Evolutionary conservation across 2,329 filamentous ascomycete species (phyloP).

Genomic region (Leptographium procerum): DNA sequence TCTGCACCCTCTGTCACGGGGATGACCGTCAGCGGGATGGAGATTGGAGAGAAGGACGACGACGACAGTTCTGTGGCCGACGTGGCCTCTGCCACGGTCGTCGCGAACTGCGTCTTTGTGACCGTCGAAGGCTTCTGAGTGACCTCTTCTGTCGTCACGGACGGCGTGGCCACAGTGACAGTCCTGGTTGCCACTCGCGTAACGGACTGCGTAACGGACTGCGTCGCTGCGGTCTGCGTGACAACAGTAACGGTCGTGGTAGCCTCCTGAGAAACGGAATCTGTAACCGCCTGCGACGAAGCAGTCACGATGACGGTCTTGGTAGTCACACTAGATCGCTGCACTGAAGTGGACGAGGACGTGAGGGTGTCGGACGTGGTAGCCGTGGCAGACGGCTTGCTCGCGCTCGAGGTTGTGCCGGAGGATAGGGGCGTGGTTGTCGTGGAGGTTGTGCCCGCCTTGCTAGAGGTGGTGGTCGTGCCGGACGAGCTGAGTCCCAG

Average conservation of each 20-base stretch:
- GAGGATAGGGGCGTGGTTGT: neutral
- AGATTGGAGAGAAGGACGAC: neutral
- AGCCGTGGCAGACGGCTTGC: neutral
- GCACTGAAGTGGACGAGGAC: neutral
- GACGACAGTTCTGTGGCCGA: neutral
- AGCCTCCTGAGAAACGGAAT: neutral
- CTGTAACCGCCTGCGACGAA: neutral
- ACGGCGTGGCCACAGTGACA: neutral
- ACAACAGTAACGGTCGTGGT: neutral
- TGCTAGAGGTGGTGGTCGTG: neutral
- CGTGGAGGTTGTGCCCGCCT: neutral
- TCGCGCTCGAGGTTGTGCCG: neutral
- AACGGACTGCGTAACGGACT: neutral
- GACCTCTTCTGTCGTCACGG: neutral
- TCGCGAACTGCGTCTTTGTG: neutral
- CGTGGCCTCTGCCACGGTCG: neutral
- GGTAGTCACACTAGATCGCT: neutral
- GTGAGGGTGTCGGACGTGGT: neutral
- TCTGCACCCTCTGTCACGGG: neutral
- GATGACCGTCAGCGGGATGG: neutral
- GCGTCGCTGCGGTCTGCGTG: neutral
- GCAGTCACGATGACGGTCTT: neutral
- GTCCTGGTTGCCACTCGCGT: neutral
- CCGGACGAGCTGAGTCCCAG: slow-evolving; percentile 21
- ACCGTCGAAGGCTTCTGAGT: neutral